Evolutionary conservation across 352 stramenopile genomes (phyloP).

Genomic region (Pythium volutum): DNA sequence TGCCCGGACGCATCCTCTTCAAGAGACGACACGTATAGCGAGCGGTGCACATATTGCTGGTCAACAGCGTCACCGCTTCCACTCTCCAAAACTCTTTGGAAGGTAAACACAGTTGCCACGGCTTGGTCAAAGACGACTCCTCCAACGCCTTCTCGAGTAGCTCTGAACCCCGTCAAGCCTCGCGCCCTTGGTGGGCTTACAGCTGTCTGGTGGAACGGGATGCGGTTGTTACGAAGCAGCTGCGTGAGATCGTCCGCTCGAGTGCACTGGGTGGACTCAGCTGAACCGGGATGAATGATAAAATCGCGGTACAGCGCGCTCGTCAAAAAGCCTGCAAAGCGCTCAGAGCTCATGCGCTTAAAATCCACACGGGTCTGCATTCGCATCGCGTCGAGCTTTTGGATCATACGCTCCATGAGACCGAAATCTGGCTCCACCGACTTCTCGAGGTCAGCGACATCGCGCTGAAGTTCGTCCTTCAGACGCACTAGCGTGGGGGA

Average conservation of each 20-base stretch:
- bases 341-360: slow-evolving; percentile 42
- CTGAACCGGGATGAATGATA: slow-evolving; percentile 24
- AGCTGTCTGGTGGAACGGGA: slow-evolving; percentile 59
- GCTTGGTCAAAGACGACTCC: slow-evolving; percentile 16
- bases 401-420: slow-evolving; percentile 18
- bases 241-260: slow-evolving; percentile 33
- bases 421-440: not conserved
- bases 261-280: slow-evolving; percentile 10
- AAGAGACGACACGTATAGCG: slow-evolving; percentile 3
- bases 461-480: slow-evolving; percentile 28
- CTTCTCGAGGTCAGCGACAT: slow-evolving; percentile 18
- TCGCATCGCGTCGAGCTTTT: slow-evolving; percentile 37
- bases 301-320: slow-evolving; percentile 52
- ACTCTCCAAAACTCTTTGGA: not conserved
- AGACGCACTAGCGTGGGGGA: slow-evolving; percentile 23
- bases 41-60: not conserved
- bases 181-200: slow-evolving; percentile 15
- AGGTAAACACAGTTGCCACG: slow-evolving; percentile 20
- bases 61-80: not conserved
- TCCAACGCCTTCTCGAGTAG: not conserved
- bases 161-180: slow-evolving; percentile 9
- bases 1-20: not conserved
- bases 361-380: slow-evolving; percentile 42
- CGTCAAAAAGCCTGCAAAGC: slow-evolving; percentile 44
- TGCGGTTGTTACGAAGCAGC: slow-evolving; percentile 41